Percentiles rank a stretch among this genome's conserved stretches.
Conservation (phyloP, 495 filamentous ascomycete genomes). For the Penicillium paxilli region DNA sequence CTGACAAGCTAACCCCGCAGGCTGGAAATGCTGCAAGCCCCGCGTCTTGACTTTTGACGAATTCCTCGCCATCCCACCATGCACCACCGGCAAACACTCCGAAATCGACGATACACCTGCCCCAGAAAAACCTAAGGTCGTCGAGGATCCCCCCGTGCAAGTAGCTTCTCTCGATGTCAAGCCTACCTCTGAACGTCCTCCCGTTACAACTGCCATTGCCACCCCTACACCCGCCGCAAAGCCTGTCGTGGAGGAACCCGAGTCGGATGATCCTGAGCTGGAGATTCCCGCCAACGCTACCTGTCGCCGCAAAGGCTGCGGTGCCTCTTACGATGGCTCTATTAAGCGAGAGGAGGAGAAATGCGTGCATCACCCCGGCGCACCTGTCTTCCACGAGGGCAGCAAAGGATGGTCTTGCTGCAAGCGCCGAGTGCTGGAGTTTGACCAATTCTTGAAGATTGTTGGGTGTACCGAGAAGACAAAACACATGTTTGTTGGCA, state of each 20-base stretch:
- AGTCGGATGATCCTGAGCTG: slow-evolving; percentile 77
- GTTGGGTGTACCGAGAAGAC: slow-evolving; percentile 82
- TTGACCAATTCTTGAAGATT: slow-evolving; percentile 97
- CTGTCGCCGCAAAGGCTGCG: slow-evolving; percentile 79
- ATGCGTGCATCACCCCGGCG: slow-evolving; percentile 84
- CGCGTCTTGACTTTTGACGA: slow-evolving; percentile 98
- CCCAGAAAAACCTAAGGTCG: slow-evolving; percentile 48
- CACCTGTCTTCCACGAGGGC: slow-evolving; percentile 92
- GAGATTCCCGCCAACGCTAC: slow-evolving; percentile 69
- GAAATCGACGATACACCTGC: slow-evolving; percentile 74
- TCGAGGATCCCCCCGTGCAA: slow-evolving; percentile 31
- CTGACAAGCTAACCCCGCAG: slow-evolving; percentile 40
- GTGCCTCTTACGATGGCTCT: slow-evolving; percentile 58
- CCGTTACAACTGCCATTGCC: slow-evolving; percentile 49
- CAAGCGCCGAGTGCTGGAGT: slow-evolving; percentile 91
- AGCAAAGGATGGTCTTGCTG: slow-evolving; percentile 97
- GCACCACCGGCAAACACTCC: slow-evolving; percentile 91
- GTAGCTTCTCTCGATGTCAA: slow-evolving; percentile 20
- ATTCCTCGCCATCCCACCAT: slow-evolving; percentile 91
- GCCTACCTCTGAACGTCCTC: slow-evolving; percentile 30
- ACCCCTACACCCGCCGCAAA: slow-evolving; percentile 59
- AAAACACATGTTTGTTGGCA: slow-evolving; percentile 84
- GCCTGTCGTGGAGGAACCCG: slow-evolving; percentile 73
- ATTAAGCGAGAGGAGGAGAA: slow-evolving; percentile 67
- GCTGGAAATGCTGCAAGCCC: slow-evolving; percentile 99